phyloP scores from a whole-genome alignment of 768 basidiomycete species.

The Phylloporus sp. region DNA sequence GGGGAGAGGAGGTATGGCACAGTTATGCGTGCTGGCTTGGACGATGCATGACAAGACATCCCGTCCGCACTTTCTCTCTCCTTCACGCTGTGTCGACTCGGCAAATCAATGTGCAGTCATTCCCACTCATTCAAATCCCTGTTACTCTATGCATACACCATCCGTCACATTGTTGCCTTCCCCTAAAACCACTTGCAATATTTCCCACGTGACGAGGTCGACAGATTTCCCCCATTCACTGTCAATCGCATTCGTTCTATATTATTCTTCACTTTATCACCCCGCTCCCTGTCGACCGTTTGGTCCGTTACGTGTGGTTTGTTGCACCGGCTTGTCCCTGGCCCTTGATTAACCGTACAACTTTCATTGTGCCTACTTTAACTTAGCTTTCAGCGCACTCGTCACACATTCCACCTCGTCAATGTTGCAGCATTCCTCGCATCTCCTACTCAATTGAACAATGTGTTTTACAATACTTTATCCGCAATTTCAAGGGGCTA shows the following conservation, averaged over 20 bases:
- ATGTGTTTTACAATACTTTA: slow-evolving; percentile 36
- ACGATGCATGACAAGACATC: slow-evolving; percentile 11
- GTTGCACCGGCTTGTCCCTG: slow-evolving; percentile 29
- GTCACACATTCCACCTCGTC: slow-evolving; percentile 32
- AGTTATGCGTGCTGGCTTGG: slow-evolving; percentile 20
- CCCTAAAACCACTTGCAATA: slow-evolving; percentile 41
- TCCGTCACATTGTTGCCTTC: slow-evolving; percentile 45
- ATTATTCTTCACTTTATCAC: slow-evolving; percentile 85
- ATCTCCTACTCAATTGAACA: slow-evolving; percentile 38
- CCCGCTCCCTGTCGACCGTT: slow-evolving; percentile 33
- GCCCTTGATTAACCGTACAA: slow-evolving; percentile 23
- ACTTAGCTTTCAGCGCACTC: slow-evolving; percentile 28
- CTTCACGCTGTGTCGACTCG: slow-evolving; percentile 15
- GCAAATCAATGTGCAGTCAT: slow-evolving; percentile 34
- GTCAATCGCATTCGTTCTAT: slow-evolving; percentile 56
- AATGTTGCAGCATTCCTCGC: slow-evolving; percentile 45
- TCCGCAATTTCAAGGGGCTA: slow-evolving; percentile 29
- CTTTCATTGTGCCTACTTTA: slow-evolving; percentile 33
- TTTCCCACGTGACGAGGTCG: slow-evolving; percentile 49
- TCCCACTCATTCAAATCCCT: slow-evolving; percentile 39
- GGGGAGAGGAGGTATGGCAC: slow-evolving; percentile 14
- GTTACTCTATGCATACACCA: slow-evolving; percentile 57
- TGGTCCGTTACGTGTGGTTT: slow-evolving; percentile 33
- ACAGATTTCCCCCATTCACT: slow-evolving; percentile 46
- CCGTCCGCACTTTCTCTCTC: slow-evolving; percentile 9